Percentiles rank a stretch among this genome's conserved stretches.
Evolutionary conservation across 192 early-diverging fungal genomes (phyloP).

Genomic region (Dissophora ornata): DNA sequence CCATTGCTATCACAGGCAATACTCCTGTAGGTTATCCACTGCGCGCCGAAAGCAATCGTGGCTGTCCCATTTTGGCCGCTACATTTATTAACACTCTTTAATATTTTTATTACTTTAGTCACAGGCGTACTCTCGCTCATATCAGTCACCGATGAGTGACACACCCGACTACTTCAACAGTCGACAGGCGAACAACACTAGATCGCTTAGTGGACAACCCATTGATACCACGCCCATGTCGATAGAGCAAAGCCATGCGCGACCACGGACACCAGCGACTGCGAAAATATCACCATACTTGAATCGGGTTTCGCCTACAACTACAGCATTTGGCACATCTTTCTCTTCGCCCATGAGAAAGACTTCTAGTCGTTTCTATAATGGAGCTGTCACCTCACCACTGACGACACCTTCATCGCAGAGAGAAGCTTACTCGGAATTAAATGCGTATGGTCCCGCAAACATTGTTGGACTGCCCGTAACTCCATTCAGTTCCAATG

Average conservation of each 20-base stretch:
- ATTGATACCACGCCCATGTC: constrained; percentile 45
- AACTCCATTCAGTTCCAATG: not conserved
- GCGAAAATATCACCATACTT: constrained; percentile 48
- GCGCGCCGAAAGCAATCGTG: no score
- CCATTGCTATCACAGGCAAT: constrained; percentile 32
- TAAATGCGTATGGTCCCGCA: constrained; percentile 7
- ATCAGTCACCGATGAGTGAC: constrained; percentile 35
- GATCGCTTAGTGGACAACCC: constrained; percentile 20
- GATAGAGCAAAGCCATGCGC: constrained; percentile 6
- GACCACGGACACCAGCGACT: constrained; percentile 34
- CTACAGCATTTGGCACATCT: constrained; percentile 24
- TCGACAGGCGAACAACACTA: constrained; percentile 8
- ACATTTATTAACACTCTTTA: no score
- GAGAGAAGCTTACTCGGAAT: constrained; percentile 29
- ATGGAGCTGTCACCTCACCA: constrained; percentile 29
- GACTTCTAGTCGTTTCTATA: constrained; percentile 32
- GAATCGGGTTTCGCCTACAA: constrained; percentile 43
- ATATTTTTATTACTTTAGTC: constrained; percentile 15
- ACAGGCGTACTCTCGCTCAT: constrained; percentile 30
- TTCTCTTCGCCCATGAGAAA: constrained; percentile 30
- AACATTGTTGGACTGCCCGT: constrained; percentile 3
- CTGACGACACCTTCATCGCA: constrained; percentile 43
- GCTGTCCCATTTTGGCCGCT: no score
- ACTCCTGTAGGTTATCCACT: constrained; percentile 29
- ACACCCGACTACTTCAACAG: constrained; percentile 47